These are phyloP conservation scores for Dioszegia hungarica DNA, from an alignment of 768 basidiomycete species.

Conservation along the genomic window DNA sequence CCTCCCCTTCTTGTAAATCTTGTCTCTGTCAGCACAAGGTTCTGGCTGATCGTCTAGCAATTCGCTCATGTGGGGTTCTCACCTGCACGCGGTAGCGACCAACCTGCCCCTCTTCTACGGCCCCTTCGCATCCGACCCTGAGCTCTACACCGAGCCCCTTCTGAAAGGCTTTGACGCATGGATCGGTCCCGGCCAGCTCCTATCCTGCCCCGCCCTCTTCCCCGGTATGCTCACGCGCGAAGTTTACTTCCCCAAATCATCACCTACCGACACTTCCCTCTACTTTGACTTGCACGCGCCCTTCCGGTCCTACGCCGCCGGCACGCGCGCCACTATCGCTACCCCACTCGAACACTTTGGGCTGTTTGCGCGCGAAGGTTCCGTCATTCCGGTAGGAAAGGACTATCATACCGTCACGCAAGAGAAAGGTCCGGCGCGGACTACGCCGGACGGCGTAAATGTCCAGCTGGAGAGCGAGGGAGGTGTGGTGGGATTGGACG, in stretches of 20 bases:
- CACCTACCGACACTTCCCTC: conserved; percentile 22
- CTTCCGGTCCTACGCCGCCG: conserved; percentile 24
- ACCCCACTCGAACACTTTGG: conserved; percentile 44
- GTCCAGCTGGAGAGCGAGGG: conserved; percentile 32
- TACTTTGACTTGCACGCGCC: conserved; percentile 42
- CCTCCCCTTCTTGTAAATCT: conserved; percentile 44
- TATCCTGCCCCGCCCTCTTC: conserved; percentile 40
- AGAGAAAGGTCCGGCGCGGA: conserved; percentile 25
- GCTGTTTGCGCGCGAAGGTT: conserved; percentile 44
- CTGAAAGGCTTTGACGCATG: conserved; percentile 48
- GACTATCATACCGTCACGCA: conserved; percentile 42
- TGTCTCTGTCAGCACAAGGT: neutral
- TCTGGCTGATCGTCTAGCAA: conserved; percentile 19
- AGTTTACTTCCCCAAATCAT: conserved; percentile 46
- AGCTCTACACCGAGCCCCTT: conserved; percentile 37
- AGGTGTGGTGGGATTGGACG: conserved; percentile 46
- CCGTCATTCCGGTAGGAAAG: conserved; percentile 45
- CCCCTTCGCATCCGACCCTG: conserved; percentile 38
- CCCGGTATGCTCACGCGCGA: conserved; percentile 29
- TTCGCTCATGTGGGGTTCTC: conserved; percentile 41
- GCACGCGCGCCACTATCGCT: conserved; percentile 26
- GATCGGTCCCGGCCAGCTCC: conserved; percentile 44
- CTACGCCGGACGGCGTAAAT: conserved; percentile 39
- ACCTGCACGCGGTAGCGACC: conserved; percentile 32
- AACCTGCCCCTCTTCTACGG: conserved; percentile 43